Evolutionary conservation across 2,329 filamentous ascomycete genomes (phyloP), one percentile per base, ranked within the genome.

Genomic region (Penicillium sp.): DNA sequence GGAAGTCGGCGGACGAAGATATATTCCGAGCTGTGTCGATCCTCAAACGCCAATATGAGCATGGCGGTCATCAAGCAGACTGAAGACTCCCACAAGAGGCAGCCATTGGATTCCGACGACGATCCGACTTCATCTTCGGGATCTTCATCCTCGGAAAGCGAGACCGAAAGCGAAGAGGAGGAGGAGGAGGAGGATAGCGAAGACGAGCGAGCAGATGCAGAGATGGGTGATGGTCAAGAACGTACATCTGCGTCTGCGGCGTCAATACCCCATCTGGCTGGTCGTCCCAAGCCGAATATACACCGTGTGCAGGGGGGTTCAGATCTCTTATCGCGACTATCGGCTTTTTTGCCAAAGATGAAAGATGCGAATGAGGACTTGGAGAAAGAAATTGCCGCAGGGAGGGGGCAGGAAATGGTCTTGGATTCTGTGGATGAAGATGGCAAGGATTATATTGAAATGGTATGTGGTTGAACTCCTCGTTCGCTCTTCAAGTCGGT

Each of bases 281-380:
- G 58, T n/a, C 60, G 58, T 9, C 59, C 57, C 7, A 70, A 68
- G 56, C 68, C 68, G 3, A 53, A 53, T 40, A 70, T 70, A 47
- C 56, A 54, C 25, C 58, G 56, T 24, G 53, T 66, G 27, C 43
- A 64, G 3, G 54, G 55, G 11, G 52, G 57, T 9, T 62, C 62
- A 1, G 60, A 57, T 25, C 46, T 74, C 4, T 53, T 70, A 34
- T 62, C 66, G 18, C 66, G 70, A 32, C 49, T 74, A 34, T 66
- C 67, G 8, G 50, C 63, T 6, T 74, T 74, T 52, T 50, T 74
- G 34, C 72, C 72, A 8, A 58, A 70, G 52, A 63, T 74, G 48
- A 70, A 69, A 49, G 62, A 59, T 45, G 72, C 72, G 27, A 74
- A 74, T 59, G 67, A 70, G 36, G 63, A 68, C 43, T 55, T 74